A percentile compares a stretch with the other conserved stretches of the same genome.
phyloP scores from a whole-genome alignment of 257 asterid genomes.

The Lantana camara region DNA sequence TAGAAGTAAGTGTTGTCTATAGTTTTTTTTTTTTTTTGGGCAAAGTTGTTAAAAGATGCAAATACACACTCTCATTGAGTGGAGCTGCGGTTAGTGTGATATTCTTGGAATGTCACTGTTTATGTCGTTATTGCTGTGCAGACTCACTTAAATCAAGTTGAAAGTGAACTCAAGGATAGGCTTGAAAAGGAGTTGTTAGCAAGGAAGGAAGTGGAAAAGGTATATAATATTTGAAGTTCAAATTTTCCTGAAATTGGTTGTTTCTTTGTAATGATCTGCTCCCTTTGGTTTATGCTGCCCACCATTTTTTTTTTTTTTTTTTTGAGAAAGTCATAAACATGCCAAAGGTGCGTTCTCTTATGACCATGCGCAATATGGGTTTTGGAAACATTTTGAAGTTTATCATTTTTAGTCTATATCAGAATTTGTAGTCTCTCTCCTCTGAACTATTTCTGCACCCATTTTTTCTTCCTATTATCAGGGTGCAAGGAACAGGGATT shows the following conservation, averaged over 20 bases:
- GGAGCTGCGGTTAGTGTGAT: slow-evolving; percentile 1
- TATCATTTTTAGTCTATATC: too few relatives aligned
- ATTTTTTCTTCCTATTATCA: too few relatives aligned
- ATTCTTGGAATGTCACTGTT: slow-evolving; percentile 23
- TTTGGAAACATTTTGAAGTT: too few relatives aligned
- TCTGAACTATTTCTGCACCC: too few relatives aligned
- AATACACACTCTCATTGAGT: not conserved
- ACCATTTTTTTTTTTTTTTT: too few relatives aligned
- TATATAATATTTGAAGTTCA: slow-evolving; percentile 24
- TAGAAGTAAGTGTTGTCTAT: slow-evolving; percentile 60
- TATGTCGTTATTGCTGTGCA: slow-evolving; percentile 31
- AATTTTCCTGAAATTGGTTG: slow-evolving; percentile 5
- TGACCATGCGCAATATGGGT: too few relatives aligned
- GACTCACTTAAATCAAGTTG: slow-evolving; percentile 81
- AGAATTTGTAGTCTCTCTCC: too few relatives aligned
- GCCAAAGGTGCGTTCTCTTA: not conserved
- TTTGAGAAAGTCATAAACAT: not conserved
- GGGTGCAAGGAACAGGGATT: too few relatives aligned
- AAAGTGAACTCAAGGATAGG: slow-evolving; percentile 72
- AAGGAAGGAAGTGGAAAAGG: slow-evolving; percentile 74
- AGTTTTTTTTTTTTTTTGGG: slow-evolving; percentile 16
- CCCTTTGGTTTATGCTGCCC: not conserved
- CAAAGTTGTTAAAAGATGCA: not conserved
- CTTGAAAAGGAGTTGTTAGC: slow-evolving; percentile 69
- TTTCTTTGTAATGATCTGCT: not conserved